Evolutionary conservation across 805 yeast species (phyloP), one percentile per base, ranked within the genome.

Genomic region (Cyberlindnera samutprakarnensis): DNA sequence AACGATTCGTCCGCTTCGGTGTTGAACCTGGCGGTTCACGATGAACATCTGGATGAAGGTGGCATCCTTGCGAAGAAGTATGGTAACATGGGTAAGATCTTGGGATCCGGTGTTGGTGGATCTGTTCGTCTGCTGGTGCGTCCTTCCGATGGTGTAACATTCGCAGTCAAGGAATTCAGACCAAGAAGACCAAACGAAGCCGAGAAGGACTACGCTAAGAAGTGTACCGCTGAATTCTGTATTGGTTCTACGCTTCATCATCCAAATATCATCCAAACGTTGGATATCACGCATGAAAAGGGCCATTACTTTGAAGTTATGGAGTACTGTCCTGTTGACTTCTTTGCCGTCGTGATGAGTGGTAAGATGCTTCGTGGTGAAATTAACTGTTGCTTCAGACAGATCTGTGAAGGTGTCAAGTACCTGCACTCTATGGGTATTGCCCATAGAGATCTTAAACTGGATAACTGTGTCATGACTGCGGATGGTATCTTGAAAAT

Each of bases 71-170:
- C 67, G 10, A 66, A 64, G 37, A 77, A 81, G 47, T 83, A 82
- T 51, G 85, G 90, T 35, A 78, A 73, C 42, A 54, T 79, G 39
- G 88, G 90, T 30, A 78, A 79, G 51, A 69, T 78, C 36, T 56
- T 83, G 28, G 94, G 94, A 13, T 75, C 86, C 2, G 94, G 94
- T 35, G 94, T 92, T 10, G 94, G 94, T 30, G 94, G 94, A 6
- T 73, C 87, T 1, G 94, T 83, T n/a, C 67, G 82, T 44, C 61
- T 82, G 27, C 66, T 83, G 16, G 70, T 69, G 7, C 70, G 90
- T 46, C 78, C 81, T 26, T 59, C 73, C 24, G 90, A 82, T 55
- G 72, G 74, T 45, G 71, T 71, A 23, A 72, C 82, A 0, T 82
- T 83, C 62, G 94, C 94, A 1, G 92, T 83, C 13, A 83, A 83